Evolutionary conservation across 352 stramenopile genomes (phyloP), one percentile per base, ranked within the genome.

Genomic region (Thraustotheca clavata): DNA sequence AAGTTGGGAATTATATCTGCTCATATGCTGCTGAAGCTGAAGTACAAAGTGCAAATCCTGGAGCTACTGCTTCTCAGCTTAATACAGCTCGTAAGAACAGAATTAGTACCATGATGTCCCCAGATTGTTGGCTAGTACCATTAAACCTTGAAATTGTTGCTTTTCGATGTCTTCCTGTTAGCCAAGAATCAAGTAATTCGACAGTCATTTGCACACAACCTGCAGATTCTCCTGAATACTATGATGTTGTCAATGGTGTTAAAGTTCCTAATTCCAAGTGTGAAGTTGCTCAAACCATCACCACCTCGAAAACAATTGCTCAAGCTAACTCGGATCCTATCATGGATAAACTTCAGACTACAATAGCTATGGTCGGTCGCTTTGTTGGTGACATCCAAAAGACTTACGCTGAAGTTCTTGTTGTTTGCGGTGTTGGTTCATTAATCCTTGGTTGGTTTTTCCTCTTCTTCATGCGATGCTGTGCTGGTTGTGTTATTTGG

Each of bases 81-180:
- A 78, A 80, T 47, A 31, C 71, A 0, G 77, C 73, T 22, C 79
- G 83, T 8, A 73, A 87, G 38, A 61, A 49, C 0, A 75, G 76
- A 33, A 74, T 80, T 11, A 65, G 60, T 11, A 76, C 71, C 40
- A 29, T 83, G 6, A 39, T 88, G 12, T 67, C 71, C 3, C 35
- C 74, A 33, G 49, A 78, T 12, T 91, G 83, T 60, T 91, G 83
- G 80, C 70, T 89, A 24, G 80, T 91, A 20, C 69, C 79, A 4
- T 73, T 91, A 46, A 60, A 71, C 7, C 89, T 75, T 39, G 65
- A 89, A 11, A 71, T 74, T 38, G 79, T 90, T 3, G 86, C 89
- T 33, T 94, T 89, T 46, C 77, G 86, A 11, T 94, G 83, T 62
- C 79, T 94, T n/a, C 83, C 87, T 49, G 73, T 80, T 49, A 91